Evolutionary conservation across 495 filamentous ascomycete species (phyloP).

Genomic region (Hypoxylon fuscum): DNA sequence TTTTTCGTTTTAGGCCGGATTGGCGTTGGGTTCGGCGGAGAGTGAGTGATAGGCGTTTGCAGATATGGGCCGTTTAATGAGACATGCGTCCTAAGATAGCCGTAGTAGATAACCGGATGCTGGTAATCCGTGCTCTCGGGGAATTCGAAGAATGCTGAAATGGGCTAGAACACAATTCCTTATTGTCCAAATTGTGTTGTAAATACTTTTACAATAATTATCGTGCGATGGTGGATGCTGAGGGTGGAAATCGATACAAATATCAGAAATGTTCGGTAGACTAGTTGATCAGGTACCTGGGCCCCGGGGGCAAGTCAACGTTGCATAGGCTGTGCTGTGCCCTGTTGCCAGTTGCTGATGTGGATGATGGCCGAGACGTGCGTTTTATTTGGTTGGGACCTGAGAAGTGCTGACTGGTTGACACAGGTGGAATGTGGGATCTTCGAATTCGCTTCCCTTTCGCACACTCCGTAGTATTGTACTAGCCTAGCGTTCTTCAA

Average conservation of each 20-base stretch:
- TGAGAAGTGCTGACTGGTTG: conserved; percentile 28
- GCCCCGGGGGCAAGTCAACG: conserved; percentile 26
- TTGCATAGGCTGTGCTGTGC: conserved; percentile 41
- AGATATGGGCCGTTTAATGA: conserved; percentile 33
- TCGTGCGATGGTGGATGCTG: conserved; percentile 28
- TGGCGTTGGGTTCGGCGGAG: conserved; percentile 33
- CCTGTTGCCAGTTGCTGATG: no score
- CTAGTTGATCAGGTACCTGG: conserved; percentile 38
- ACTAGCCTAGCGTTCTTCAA: conserved; percentile 31
- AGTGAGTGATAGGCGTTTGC: conserved; percentile 35
- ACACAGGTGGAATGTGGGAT: conserved; percentile 38
- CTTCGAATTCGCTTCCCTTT: conserved; percentile 5
- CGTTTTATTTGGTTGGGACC: conserved; percentile 30
- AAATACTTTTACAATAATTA: conserved; percentile 28
- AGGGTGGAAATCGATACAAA: conserved; percentile 22
- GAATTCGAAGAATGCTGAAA: not conserved
- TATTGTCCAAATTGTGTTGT: conserved; percentile 4
- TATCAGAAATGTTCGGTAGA: conserved; percentile 25
- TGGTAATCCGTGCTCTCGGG: conserved; percentile 1
- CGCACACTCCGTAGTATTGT: conserved; percentile 25
- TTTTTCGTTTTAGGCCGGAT: conserved; percentile 31
- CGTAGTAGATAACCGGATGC: not conserved
- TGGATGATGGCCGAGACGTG: conserved; percentile 37
- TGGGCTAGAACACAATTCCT: conserved; percentile 17
- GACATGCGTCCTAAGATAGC: conserved; percentile 29